These are phyloP conservation scores for Termitomyces sp. DNA, from an alignment of 768 basidiomycete genomes.

Conservation along the genomic window DNA sequence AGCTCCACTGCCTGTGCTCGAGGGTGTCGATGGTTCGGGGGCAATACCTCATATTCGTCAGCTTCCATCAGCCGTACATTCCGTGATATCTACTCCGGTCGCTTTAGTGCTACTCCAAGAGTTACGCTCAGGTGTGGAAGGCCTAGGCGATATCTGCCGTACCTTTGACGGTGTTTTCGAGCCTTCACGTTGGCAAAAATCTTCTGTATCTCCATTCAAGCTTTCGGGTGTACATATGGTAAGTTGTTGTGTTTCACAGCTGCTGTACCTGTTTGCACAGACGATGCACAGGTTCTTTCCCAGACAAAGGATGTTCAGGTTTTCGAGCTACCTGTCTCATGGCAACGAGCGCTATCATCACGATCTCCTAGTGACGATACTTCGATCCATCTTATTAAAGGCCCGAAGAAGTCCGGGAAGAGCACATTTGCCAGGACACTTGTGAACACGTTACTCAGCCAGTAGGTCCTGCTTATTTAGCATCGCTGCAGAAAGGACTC, in stretches of 20 bases:
- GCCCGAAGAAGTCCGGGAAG: slow-evolving; percentile 87
- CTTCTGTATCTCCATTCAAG: slow-evolving; percentile 34
- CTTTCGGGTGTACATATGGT: slow-evolving; percentile 53
- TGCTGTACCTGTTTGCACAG: not conserved
- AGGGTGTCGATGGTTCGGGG: slow-evolving; percentile 20
- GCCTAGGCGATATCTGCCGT: slow-evolving; percentile 60
- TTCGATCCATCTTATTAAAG: slow-evolving; percentile 67
- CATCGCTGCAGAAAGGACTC: slow-evolving; percentile 1
- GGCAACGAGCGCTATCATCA: slow-evolving; percentile 33
- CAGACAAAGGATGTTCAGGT: slow-evolving; percentile 38
- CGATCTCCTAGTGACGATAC: slow-evolving; percentile 14
- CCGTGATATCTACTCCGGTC: slow-evolving; percentile 18
- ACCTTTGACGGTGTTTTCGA: slow-evolving; percentile 64
- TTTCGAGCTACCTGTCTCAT: slow-evolving; percentile 36
- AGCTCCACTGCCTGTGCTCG: slow-evolving; percentile 66
- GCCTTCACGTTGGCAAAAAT: slow-evolving; percentile 44
- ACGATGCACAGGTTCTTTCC: slow-evolving; percentile 29
- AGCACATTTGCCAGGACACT: slow-evolving; percentile 81
- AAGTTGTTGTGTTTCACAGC: slow-evolving; percentile 17
- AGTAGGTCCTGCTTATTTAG: slow-evolving; percentile 36
- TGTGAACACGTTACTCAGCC: slow-evolving; percentile 62
- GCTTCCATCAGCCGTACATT: slow-evolving; percentile 20
- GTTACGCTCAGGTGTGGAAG: slow-evolving; percentile 59
- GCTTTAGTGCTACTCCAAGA: slow-evolving; percentile 59
- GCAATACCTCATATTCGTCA: slow-evolving; percentile 13